Evolutionary conservation across 163 green algal genomes (phyloP).

Genomic region (Coccomyxa subellipsoidea): DNA sequence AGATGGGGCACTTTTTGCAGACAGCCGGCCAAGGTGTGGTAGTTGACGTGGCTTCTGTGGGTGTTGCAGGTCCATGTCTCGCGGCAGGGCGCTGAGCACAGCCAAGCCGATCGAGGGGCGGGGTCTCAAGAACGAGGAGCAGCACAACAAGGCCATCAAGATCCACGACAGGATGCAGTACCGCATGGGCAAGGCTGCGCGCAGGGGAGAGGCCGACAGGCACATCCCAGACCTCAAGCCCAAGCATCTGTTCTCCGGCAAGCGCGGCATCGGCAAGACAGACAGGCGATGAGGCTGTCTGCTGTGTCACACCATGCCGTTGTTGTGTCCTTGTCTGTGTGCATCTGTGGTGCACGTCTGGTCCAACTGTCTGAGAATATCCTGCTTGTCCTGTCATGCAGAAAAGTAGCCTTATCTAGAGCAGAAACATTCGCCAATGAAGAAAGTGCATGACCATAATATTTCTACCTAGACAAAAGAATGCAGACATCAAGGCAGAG

Average conservation of each 20-base stretch:
- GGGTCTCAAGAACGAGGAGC: slow-evolving; percentile 76
- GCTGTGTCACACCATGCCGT: neutral
- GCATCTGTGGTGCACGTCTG: too few species aligned
- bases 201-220: slow-evolving; percentile 84
- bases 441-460: too few species aligned
- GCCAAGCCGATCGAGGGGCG: slow-evolving; percentile 48
- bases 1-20: neutral
- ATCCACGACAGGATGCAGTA: slow-evolving; percentile 81
- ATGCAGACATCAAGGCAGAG: too few species aligned
- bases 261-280: slow-evolving; percentile 77
- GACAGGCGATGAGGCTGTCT: slow-evolving; percentile 61
- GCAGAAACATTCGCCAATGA: too few species aligned
- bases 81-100: slow-evolving; percentile 68
- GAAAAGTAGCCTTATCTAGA: too few species aligned
- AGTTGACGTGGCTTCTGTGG: neutral
- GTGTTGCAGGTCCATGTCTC: slow-evolving; percentile 72
- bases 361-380: too few species aligned
- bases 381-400: too few species aligned
- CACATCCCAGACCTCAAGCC: slow-evolving; percentile 90
- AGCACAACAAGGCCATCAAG: slow-evolving; percentile 86
- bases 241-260: slow-evolving; percentile 96
- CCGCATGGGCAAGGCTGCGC: slow-evolving; percentile 75
- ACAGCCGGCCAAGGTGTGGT: neutral
- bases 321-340: too few species aligned
- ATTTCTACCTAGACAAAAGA: too few species aligned